Conservation (phyloP, 257 asterid genomes). For the Fraxinus quadrangulata region DNA sequence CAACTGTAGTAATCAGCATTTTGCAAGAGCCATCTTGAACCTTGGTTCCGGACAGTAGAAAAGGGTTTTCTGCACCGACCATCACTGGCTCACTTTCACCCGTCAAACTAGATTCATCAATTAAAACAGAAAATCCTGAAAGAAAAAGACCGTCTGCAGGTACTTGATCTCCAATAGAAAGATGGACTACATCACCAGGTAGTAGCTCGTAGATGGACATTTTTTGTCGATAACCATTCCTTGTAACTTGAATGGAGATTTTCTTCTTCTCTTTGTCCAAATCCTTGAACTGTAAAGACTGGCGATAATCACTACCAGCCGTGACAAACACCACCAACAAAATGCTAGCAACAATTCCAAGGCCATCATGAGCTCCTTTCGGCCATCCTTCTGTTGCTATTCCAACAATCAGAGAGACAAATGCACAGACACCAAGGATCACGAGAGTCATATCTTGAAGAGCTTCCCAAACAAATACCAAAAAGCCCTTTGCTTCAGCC, state of each 20-base stretch:
- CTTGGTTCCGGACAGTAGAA: slow-evolving; percentile 82
- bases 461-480: slow-evolving; percentile 83
- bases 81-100: slow-evolving; percentile 88
- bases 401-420: slow-evolving; percentile 76
- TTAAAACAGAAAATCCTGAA: slow-evolving; percentile 71
- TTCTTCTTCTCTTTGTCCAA: slow-evolving; percentile 87
- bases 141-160: slow-evolving; percentile 87
- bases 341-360: slow-evolving; percentile 83
- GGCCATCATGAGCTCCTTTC: slow-evolving; percentile 87
- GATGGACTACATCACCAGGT: slow-evolving; percentile 86
- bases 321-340: slow-evolving; percentile 81
- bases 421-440: slow-evolving; percentile 86
- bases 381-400: slow-evolving; percentile 96
- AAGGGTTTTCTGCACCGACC: slow-evolving; percentile 63
- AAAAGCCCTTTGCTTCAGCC: slow-evolving; percentile 54
- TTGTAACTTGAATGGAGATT: slow-evolving; percentile 76
- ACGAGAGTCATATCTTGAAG: slow-evolving; percentile 90
- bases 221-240: slow-evolving; percentile 76
- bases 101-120: slow-evolving; percentile 82
- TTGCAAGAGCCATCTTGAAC: slow-evolving; percentile 93
- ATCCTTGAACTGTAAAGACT: slow-evolving; percentile 79
- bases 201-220: slow-evolving; percentile 75
- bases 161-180: slow-evolving; percentile 83
- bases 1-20: slow-evolving; percentile 85
- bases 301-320: slow-evolving; percentile 83